A percentile compares a stretch with the other conserved stretches of the same genome.
These are phyloP conservation scores for Carex scoparia DNA, from an alignment of 176 grass and related monocot species.

Conservation along the genomic window DNA sequence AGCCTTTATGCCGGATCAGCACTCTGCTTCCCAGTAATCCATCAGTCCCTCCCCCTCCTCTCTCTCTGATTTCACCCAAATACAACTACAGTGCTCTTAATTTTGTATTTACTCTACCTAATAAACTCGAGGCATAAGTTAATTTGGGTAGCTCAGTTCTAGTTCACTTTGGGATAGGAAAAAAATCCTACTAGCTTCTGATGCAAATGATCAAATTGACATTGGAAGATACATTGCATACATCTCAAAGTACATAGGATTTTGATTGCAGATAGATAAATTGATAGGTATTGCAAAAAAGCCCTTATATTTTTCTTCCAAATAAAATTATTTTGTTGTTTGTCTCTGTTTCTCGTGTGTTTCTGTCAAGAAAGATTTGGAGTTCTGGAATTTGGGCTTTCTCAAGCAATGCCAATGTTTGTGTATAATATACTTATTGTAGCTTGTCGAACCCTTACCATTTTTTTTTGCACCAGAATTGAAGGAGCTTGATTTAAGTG, in stretches of 20 bases:
- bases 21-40: slow-evolving; percentile 62
- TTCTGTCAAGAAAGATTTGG: background rate
- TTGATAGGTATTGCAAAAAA: background rate
- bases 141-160: background rate
- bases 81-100: background rate
- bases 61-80: background rate
- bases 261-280: background rate
- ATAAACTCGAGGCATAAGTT: background rate
- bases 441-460: background rate
- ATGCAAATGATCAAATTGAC: background rate
- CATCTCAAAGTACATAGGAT: background rate
- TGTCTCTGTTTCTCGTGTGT: background rate
- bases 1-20: slow-evolving; percentile 42
- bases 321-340: background rate
- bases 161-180: background rate
- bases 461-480: slow-evolving; percentile 60
- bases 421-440: background rate
- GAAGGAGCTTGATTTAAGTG: slow-evolving; percentile 83
- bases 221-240: background rate
- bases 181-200: background rate
- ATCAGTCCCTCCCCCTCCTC: background rate
- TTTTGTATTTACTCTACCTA: background rate
- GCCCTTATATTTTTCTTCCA: background rate
- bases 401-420: background rate
- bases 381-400: background rate